phyloP scores from a whole-genome alignment of 495 filamentous ascomycete genomes.

The Xylaria grammica region DNA sequence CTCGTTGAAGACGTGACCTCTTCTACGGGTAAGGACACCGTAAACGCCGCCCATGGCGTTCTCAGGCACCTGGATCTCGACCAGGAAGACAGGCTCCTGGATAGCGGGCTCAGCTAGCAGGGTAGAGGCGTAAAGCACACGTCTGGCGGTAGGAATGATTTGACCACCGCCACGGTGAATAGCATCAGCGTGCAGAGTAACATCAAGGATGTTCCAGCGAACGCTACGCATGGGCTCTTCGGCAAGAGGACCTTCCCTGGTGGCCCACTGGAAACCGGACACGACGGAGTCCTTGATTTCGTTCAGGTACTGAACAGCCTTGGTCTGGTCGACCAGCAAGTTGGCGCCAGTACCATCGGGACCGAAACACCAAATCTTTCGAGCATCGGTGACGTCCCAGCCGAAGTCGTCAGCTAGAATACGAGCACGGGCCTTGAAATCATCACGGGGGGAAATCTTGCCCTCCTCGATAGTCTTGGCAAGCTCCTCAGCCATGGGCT shows the following conservation, averaged over 20 bases:
- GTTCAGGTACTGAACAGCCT: slow-evolving; percentile 99
- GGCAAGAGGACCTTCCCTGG: slow-evolving; percentile 93
- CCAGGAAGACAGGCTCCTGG: slow-evolving; percentile 96
- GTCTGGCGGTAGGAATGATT: slow-evolving; percentile 96
- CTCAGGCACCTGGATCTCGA: slow-evolving; percentile 99
- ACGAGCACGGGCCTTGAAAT: slow-evolving; percentile 99
- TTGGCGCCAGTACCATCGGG: slow-evolving; percentile 98
- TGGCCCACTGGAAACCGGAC: slow-evolving; percentile 99
- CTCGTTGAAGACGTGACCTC: slow-evolving; percentile 99
- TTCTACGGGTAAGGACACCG: slow-evolving; percentile 95
- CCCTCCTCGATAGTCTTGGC: slow-evolving; percentile 87
- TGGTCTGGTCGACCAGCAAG: slow-evolving; percentile 98
- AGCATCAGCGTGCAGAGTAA: slow-evolving; percentile 98
- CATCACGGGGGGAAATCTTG: slow-evolving; percentile 93
- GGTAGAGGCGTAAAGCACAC: slow-evolving; percentile 91
- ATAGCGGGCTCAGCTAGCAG: slow-evolving; percentile 90
- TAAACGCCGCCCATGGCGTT: slow-evolving; percentile 99
- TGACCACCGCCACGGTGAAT: slow-evolving; percentile 99
- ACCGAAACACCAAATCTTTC: slow-evolving; percentile 99
- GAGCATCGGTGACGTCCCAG: slow-evolving; percentile 99
- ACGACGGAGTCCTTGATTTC: slow-evolving; percentile 99
- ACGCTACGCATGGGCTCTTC: slow-evolving; percentile 97
- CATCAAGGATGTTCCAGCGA: slow-evolving; percentile 99
- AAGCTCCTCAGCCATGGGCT: slow-evolving; percentile 90
- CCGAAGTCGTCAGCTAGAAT: slow-evolving; percentile 94